Conservation (phyloP, 352 stramenopile species). For the Sclerospora graminicola region DNA sequence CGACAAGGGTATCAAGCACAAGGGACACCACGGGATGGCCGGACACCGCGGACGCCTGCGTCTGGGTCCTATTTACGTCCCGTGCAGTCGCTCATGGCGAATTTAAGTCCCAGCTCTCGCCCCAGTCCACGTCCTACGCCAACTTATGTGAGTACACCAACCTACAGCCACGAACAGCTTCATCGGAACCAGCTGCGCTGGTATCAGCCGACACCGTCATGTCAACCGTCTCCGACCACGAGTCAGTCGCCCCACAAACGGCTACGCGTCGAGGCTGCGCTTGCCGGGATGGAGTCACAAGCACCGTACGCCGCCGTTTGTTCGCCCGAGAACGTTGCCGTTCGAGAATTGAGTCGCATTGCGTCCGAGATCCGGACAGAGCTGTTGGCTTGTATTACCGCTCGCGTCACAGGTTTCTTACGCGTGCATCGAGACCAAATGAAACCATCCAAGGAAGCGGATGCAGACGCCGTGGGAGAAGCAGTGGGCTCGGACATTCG, state of each 20-base stretch:
- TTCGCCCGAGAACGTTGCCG: slow-evolving; percentile 37
- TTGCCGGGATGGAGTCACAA: slow-evolving; percentile 3
- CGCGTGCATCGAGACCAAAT: slow-evolving; percentile 34
- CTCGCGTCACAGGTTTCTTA: slow-evolving; percentile 54
- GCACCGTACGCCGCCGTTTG: slow-evolving; percentile 2
- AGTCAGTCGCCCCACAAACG: slow-evolving; percentile 18
- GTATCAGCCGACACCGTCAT: slow-evolving; percentile 10
- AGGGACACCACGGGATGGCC: slow-evolving; percentile 15
- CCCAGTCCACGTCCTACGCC: slow-evolving; percentile 18
- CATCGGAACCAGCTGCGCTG: slow-evolving; percentile 14
- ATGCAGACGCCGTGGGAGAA: slow-evolving; percentile 33
- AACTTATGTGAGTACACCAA: slow-evolving; percentile 17
- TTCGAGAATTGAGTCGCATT: slow-evolving; percentile 52
- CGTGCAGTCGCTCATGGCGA: slow-evolving; percentile 31
- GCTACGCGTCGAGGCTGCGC: slow-evolving; percentile 14
- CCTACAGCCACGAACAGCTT: slow-evolving; percentile 17
- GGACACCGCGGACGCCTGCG: slow-evolving; percentile 20
- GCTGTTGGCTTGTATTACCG: slow-evolving; percentile 54
- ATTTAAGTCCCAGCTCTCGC: slow-evolving; percentile 17
- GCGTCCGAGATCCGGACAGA: slow-evolving; percentile 50
- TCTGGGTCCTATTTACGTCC: slow-evolving; percentile 31
- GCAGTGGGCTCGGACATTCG: slow-evolving; percentile 53
- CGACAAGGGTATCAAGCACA: slow-evolving; percentile 16
- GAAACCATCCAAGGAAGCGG: slow-evolving; percentile 14
- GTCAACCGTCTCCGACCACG: slow-evolving; percentile 14